Percentiles rank a stretch among this genome's conserved stretches.
These are phyloP conservation scores for Podila horticola DNA, from an alignment of 192 early-diverging fungal species.

Conservation along the genomic window DNA sequence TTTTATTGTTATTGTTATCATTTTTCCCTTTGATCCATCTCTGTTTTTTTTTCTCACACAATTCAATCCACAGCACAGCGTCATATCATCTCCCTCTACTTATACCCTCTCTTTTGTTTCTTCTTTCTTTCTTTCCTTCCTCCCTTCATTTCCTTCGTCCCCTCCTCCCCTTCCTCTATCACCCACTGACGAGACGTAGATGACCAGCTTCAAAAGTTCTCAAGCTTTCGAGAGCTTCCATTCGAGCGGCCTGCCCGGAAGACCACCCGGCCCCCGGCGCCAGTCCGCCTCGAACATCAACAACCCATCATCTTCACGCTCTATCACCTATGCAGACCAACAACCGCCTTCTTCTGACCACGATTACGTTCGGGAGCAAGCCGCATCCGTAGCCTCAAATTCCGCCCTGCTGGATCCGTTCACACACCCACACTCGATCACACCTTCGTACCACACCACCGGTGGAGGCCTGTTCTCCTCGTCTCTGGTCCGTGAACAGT, in stretches of 20 bases:
- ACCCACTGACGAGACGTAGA: background rate
- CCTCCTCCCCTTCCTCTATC: background rate
- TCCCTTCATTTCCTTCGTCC: background rate
- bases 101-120: too few relatives aligned
- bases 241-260: constrained; percentile 17
- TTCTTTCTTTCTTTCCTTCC: background rate
- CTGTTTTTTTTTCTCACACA: too few relatives aligned
- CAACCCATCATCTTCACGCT: background rate
- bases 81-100: too few relatives aligned
- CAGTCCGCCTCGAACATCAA: background rate
- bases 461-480: constrained; percentile 11
- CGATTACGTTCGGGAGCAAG: background rate
- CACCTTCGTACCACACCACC: background rate
- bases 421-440: constrained; percentile 20
- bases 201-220: constrained; percentile 50
- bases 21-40: background rate
- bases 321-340: background rate
- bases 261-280: constrained; percentile 19
- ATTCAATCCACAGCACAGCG: too few relatives aligned
- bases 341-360: background rate
- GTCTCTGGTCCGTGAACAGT: constrained; percentile 46
- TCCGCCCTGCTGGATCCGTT: constrained; percentile 13
- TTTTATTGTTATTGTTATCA: too few relatives aligned
- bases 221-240: constrained; percentile 40
- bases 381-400: constrained; percentile 4